Conservation (phyloP, 257 asterid genomes). For the Fraxinus excelsior region DNA sequence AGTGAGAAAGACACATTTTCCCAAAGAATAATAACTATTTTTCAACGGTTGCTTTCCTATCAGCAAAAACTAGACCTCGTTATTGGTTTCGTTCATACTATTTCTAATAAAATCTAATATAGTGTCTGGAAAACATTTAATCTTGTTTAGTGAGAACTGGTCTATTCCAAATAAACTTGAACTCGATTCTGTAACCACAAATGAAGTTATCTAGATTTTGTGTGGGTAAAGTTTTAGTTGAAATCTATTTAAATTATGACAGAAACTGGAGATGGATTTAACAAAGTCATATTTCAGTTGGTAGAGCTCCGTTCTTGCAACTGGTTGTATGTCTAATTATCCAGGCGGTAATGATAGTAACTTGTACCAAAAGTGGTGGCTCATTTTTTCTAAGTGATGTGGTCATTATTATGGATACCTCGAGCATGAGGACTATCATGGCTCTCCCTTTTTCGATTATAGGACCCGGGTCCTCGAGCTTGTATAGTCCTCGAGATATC, state of each 20-base stretch:
- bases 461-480: no score
- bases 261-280: neutral
- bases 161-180: neutral
- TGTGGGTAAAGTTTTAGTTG: neutral
- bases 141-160: neutral
- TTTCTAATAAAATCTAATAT: neutral
- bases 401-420: no score
- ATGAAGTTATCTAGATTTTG: neutral
- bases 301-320: no score
- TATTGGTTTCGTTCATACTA: neutral
- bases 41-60: neutral
- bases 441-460: no score
- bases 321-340: neutral
- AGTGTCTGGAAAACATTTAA: neutral
- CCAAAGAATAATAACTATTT: neutral
- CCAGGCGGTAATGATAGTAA: neutral
- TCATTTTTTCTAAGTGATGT: neutral
- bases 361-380: neutral
- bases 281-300: no score
- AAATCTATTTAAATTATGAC: neutral
- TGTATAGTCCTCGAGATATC: no score
- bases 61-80: neutral
- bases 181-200: neutral
- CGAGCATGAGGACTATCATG: no score
- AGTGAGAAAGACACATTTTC: slow-evolving; percentile 24